Conservation (phyloP, 1,284 basidiomycete species). For the Sanguinoderma infundibulare region DNA sequence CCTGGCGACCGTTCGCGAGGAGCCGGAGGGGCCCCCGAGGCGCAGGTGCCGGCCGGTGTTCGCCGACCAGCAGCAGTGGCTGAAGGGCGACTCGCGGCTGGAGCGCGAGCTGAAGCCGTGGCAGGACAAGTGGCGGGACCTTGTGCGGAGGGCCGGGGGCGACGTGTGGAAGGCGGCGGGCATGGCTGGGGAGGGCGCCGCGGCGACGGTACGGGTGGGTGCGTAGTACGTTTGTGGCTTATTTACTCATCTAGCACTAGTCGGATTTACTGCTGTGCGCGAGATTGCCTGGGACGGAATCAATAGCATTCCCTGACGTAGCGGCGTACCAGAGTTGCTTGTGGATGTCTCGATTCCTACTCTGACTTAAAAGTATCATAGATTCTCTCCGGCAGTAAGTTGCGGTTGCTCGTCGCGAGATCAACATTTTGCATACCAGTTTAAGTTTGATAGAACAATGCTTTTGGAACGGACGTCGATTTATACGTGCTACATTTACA, state of each 20-base stretch:
- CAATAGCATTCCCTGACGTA: too few relatives aligned
- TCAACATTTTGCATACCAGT: too few relatives aligned
- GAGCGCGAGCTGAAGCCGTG: constrained; percentile 29
- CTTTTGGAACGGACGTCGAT: too few relatives aligned
- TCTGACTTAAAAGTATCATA: too few relatives aligned
- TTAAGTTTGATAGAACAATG: too few relatives aligned
- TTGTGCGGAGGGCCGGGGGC: constrained; percentile 23
- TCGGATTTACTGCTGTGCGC: background rate
- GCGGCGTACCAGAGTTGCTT: too few relatives aligned
- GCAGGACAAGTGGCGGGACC: constrained; percentile 19
- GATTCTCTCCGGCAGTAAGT: too few relatives aligned
- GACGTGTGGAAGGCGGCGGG: constrained; percentile 23
- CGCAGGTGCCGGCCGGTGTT: constrained; percentile 30
- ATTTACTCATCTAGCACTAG: background rate
- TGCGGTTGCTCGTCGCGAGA: too few relatives aligned
- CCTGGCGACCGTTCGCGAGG: constrained; percentile 18
- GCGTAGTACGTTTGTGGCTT: background rate
- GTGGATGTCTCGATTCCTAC: too few relatives aligned
- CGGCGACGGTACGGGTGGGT: background rate
- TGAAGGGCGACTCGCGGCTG: constrained; percentile 28
- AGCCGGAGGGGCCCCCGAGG: constrained; percentile 12
- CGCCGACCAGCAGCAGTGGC: constrained; percentile 33
- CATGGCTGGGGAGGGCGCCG: constrained; percentile 2
- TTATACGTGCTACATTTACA: background rate
- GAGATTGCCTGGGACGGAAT: too few relatives aligned